Conservation (phyloP, 2,329 filamentous ascomycete genomes). For the Sarocladium strictum region DNA sequence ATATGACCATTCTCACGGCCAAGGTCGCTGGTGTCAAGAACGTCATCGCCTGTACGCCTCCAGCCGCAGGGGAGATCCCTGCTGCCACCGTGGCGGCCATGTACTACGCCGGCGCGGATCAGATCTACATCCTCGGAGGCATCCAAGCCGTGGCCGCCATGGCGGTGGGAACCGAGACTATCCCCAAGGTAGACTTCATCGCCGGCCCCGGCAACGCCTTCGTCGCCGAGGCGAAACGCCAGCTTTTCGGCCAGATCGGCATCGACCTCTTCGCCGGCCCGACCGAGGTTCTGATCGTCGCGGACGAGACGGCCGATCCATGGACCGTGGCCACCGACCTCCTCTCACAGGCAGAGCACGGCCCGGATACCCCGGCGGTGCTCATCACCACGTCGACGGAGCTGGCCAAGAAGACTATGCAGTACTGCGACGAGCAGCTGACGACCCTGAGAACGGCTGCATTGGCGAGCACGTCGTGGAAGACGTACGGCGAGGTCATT, state of each 20-base stretch:
- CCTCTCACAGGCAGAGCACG: background rate
- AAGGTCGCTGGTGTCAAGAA: background rate
- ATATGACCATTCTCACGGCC: background rate
- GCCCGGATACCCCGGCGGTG: constrained; percentile 24
- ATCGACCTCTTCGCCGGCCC: constrained; percentile 24
- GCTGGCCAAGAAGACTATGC: constrained; percentile 31
- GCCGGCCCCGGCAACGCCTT: constrained; percentile 49
- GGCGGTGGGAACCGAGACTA: constrained; percentile 42
- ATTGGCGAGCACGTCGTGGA: constrained; percentile 38
- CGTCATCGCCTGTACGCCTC: background rate
- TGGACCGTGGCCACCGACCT: background rate
- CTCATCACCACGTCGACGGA: constrained; percentile 40
- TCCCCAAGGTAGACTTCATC: constrained; percentile 44
- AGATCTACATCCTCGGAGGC: constrained; percentile 44
- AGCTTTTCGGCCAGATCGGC: constrained; percentile 46
- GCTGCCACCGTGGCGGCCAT: background rate
- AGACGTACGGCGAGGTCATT: constrained; percentile 38
- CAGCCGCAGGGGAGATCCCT: background rate
- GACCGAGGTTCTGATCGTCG: background rate
- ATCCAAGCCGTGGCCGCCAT: constrained; percentile 48
- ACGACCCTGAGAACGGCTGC: constrained; percentile 34
- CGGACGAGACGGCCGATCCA: background rate
- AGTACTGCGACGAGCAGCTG: constrained; percentile 30
- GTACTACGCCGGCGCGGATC: constrained; percentile 23
- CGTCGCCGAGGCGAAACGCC: constrained; percentile 47